Conservation (phyloP, 179 eudicot species). For the Silene coronaria region DNA sequence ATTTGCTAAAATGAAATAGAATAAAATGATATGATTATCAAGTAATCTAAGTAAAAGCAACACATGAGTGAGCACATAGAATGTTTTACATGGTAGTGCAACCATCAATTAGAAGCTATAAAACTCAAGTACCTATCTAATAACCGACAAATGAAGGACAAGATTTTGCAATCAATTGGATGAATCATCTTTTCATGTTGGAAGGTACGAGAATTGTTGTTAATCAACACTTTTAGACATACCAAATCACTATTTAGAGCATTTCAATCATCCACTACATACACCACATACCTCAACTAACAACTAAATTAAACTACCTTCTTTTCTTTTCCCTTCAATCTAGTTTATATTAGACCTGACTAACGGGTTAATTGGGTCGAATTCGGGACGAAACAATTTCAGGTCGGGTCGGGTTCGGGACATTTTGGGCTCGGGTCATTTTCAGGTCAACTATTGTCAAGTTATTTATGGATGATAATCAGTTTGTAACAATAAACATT, state of each 20-base stretch:
- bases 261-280: background rate
- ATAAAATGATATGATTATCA: background rate
- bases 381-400: too few relatives aligned
- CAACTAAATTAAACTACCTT: background rate
- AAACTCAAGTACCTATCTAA: constrained; percentile 8
- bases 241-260: constrained; percentile 10
- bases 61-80: constrained; percentile 12
- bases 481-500: too few relatives aligned
- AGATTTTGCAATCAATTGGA: constrained; percentile 20
- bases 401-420: too few relatives aligned
- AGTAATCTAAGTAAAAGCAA: constrained; percentile 2
- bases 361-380: too few relatives aligned
- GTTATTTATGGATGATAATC: too few relatives aligned
- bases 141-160: constrained; percentile 28
- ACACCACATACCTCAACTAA: background rate
- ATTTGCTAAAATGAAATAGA: too few relatives aligned
- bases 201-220: background rate
- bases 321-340: background rate
- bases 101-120: background rate
- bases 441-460: too few relatives aligned
- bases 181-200: constrained; percentile 23
- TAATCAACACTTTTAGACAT: constrained; percentile 22
- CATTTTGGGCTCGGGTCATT: too few relatives aligned
- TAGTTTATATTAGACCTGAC: too few relatives aligned
- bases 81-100: constrained; percentile 13